These are phyloP conservation scores for Acacia pycnantha DNA, from an alignment of 331 rosid genomes.

Conservation along the genomic window DNA sequence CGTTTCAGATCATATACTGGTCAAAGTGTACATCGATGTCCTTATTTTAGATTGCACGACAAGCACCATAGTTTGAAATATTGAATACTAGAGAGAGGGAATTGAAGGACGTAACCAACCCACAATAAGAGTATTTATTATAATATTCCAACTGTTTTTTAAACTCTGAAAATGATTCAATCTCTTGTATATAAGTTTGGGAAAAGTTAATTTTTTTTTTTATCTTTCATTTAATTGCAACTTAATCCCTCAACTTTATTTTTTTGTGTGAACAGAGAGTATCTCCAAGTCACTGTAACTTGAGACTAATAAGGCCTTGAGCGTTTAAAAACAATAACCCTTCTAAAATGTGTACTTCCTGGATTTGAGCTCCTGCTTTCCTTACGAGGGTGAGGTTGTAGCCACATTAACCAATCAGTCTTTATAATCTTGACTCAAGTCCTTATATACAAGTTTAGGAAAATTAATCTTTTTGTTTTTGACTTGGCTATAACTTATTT, in stretches of 20 bases:
- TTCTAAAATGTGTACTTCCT: not conserved
- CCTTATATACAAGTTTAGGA: no score
- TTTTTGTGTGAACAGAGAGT: no score
- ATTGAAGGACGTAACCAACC: not conserved
- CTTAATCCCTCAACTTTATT: not conserved
- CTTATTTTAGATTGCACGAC: not conserved
- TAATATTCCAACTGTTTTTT: not conserved
- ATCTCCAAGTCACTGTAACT: no score
- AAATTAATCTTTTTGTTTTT: no score
- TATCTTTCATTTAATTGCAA: no score
- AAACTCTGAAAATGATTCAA: not conserved
- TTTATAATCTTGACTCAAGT: no score
- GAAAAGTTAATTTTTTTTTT: no score
- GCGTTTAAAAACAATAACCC: not conserved
- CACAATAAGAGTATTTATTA: not conserved
- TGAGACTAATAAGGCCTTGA: not conserved
- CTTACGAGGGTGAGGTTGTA: not conserved
- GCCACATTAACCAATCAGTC: no score
- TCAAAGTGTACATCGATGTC: not conserved
- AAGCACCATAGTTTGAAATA: not conserved
- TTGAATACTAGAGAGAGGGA: not conserved
- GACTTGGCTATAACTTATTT: no score
- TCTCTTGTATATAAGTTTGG: no score
- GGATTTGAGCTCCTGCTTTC: not conserved
- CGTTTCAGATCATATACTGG: not conserved